Percentiles rank a stretch among this genome's conserved stretches.
phyloP scores from a whole-genome alignment of 176 grass and related monocot genomes.

The Eremochloa ophiuroides region DNA sequence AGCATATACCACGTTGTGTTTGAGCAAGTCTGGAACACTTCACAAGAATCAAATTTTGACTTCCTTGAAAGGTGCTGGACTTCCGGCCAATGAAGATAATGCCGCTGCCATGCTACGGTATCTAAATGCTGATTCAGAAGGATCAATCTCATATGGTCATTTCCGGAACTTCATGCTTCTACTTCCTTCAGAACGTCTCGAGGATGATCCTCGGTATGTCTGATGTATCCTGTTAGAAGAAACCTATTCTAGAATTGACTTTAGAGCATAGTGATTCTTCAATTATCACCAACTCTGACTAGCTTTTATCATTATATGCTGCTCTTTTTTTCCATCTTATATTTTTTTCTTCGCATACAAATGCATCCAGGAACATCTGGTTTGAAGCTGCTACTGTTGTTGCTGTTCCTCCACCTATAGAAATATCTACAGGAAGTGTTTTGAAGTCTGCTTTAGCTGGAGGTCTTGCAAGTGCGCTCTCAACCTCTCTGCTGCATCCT shows the following conservation, averaged over 20 bases:
- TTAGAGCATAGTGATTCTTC: neutral
- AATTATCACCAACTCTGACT: neutral
- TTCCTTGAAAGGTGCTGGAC: slow-evolving; percentile 77
- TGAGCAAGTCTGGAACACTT: slow-evolving; percentile 96
- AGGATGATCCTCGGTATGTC: slow-evolving; percentile 92
- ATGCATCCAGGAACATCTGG: slow-evolving; percentile 83
- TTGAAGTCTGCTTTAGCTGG: slow-evolving; percentile 96
- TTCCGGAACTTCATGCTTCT: slow-evolving; percentile 99
- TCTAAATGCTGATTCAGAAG: slow-evolving; percentile 72
- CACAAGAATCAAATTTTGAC: slow-evolving; percentile 91
- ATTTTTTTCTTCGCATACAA: slow-evolving; percentile 22
- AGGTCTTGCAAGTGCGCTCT: slow-evolving; percentile 91
- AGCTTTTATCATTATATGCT: neutral
- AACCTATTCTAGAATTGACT: neutral
- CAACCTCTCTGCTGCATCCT: slow-evolving; percentile 87
- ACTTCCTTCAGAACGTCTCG: slow-evolving; percentile 89
- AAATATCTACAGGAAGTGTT: slow-evolving; percentile 81
- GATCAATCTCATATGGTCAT: slow-evolving; percentile 92
- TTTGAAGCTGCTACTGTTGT: slow-evolving; percentile 97
- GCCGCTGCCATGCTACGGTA: slow-evolving; percentile 86
- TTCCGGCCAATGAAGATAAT: slow-evolving; percentile 92
- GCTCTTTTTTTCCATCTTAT: slow-evolving; percentile 23
- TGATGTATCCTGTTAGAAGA: neutral
- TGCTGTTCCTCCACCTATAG: slow-evolving; percentile 78
- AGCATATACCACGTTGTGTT: slow-evolving; percentile 87